Evolutionary conservation across 495 filamentous ascomycete genomes (phyloP).

Genomic region (Mytilinidion resinicola): DNA sequence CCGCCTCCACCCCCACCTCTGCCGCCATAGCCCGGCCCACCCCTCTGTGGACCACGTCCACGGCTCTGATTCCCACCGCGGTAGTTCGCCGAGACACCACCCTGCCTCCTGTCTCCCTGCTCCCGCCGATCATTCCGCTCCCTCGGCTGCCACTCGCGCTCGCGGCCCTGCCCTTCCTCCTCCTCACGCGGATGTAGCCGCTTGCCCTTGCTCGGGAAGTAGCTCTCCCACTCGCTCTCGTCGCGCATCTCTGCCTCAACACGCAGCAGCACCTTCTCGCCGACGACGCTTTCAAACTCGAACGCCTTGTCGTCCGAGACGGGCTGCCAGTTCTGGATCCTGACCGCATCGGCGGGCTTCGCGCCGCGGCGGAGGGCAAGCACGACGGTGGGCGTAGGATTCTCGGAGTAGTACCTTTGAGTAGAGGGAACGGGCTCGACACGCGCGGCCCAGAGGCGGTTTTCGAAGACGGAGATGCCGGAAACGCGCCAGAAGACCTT

Average conservation of each 20-base stretch:
- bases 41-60: conserved; percentile 7
- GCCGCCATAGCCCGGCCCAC: conserved; percentile 1
- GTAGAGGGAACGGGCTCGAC: conserved; percentile 63
- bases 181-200: conserved; percentile 49
- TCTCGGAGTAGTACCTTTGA: conserved; percentile 65
- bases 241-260: conserved; percentile 62
- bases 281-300: conserved; percentile 71
- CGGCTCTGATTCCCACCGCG: conserved; percentile 20
- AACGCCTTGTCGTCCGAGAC: conserved; percentile 60
- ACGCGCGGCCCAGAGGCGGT: conserved; percentile 79
- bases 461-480: conserved; percentile 64
- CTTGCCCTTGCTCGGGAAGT: conserved; percentile 52
- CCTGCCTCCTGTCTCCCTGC: conserved; percentile 5
- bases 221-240: conserved; percentile 54
- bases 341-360: conserved; percentile 70
- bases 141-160: background rate
- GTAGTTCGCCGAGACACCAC: conserved; percentile 10
- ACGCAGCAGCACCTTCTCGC: conserved; percentile 75
- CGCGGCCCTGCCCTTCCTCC: conserved; percentile 29
- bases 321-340: conserved; percentile 80
- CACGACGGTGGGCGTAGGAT: conserved; percentile 40
- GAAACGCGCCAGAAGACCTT: conserved; percentile 79
- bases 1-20: conserved; percentile 18
- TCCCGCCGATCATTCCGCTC: background rate
- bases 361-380: conserved; percentile 51